Percentiles rank a stretch among this genome's conserved stretches.
Conservation (phyloP, 2,329 filamentous ascomycete genomes). For the Aspergillus sp. region DNA sequence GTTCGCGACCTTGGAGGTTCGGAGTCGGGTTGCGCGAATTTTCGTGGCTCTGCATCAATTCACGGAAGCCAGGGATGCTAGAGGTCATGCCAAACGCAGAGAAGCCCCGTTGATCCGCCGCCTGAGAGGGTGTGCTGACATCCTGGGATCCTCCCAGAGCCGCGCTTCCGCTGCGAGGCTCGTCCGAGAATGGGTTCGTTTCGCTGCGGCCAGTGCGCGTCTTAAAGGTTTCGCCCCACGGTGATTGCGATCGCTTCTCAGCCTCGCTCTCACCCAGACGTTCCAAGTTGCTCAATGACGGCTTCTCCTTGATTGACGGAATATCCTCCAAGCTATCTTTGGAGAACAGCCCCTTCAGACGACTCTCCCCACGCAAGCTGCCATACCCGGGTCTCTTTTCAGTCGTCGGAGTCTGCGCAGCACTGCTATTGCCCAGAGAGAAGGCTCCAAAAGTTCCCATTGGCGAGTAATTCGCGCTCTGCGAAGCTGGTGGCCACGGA, state of each 20-base stretch:
- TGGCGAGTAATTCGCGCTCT: slow-evolving; percentile 67
- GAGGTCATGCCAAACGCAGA: slow-evolving; percentile 65
- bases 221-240: slow-evolving; percentile 56
- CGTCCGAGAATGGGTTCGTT: slow-evolving; percentile 54
- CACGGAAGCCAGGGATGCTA: slow-evolving; percentile 61
- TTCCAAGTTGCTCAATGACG: slow-evolving; percentile 57
- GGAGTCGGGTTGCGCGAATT: slow-evolving; percentile 62
- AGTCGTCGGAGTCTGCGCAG: slow-evolving; percentile 49
- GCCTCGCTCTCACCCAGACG: slow-evolving; percentile 58
- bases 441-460: slow-evolving; percentile 93
- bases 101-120: slow-evolving; percentile 61
- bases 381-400: slow-evolving; percentile 75
- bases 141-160: slow-evolving; percentile 77
- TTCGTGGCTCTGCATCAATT: slow-evolving; percentile 61
- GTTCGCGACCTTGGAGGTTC: slow-evolving; percentile 62
- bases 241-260: slow-evolving; percentile 52
- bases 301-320: slow-evolving; percentile 59
- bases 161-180: slow-evolving; percentile 63
- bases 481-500: slow-evolving; percentile 64
- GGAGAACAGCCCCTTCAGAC: slow-evolving; percentile 81
- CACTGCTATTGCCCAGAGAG: slow-evolving; percentile 61
- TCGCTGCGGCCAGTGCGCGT: slow-evolving; percentile 53
- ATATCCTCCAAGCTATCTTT: slow-evolving; percentile 75
- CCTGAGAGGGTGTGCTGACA: slow-evolving; percentile 57
- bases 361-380: slow-evolving; percentile 73